Evolutionary conservation across 441 rosid species (phyloP).

Genomic region (Codiaeum variegatum): DNA sequence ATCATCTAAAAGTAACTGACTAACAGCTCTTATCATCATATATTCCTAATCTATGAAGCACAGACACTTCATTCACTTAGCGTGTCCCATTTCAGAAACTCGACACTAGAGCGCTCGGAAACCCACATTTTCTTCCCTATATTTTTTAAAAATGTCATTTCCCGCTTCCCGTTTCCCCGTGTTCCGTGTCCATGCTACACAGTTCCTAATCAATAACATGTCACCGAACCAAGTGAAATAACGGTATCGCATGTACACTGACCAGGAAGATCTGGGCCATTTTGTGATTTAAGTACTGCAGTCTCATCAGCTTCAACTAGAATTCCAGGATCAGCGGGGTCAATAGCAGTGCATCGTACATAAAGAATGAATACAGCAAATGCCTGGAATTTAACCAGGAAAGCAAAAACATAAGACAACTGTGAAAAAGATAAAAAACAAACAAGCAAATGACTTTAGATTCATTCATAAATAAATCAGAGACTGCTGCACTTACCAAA

Average conservation of each 20-base stretch:
- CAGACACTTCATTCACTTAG: too few species aligned
- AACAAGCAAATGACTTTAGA: not conserved
- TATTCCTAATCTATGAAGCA: not conserved
- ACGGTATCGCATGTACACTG: conserved; percentile 19
- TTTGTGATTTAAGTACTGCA: conserved; percentile 52
- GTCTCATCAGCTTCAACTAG: conserved; percentile 48
- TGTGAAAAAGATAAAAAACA: not conserved
- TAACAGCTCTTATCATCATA: not conserved
- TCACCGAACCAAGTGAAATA: conserved; percentile 1
- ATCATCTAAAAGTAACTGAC: conserved; percentile 3
- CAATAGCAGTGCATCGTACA: conserved; percentile 81
- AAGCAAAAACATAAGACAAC: conserved; percentile 14
- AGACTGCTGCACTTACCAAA: conserved; percentile 45
- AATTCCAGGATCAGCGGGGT: conserved; percentile 97
- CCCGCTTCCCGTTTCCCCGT: too few species aligned
- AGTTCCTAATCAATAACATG: not conserved
- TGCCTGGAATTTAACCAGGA: conserved; percentile 41
- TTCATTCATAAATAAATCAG: not conserved
- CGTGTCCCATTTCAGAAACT: too few species aligned
- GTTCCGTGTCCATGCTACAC: too few species aligned
- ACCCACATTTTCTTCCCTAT: too few species aligned
- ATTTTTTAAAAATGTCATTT: too few species aligned
- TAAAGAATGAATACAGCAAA: conserved; percentile 71
- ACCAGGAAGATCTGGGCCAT: conserved; percentile 43
- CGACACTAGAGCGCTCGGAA: too few species aligned